Evolutionary conservation across 345 rosid species (phyloP).

Genomic region (Diplotaxis tenuifolia): DNA sequence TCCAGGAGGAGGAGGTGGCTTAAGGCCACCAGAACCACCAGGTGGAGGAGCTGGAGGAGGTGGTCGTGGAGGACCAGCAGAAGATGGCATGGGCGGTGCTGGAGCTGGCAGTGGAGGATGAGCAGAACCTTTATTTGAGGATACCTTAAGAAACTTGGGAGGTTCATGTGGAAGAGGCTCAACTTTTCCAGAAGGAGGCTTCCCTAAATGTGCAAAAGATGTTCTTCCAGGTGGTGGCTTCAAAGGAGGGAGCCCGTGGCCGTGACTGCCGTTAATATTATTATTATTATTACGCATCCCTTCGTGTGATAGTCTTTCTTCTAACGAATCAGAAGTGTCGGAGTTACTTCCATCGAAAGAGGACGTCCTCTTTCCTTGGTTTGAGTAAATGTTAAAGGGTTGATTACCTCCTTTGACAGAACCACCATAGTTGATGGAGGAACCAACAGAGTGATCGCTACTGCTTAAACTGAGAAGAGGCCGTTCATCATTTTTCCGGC

Average conservation of each 20-base stretch:
- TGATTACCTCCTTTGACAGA: neutral
- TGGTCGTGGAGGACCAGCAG: neutral
- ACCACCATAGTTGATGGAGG: neutral
- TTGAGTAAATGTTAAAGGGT: no score
- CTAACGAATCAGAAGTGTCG: neutral
- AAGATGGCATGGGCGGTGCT: neutral
- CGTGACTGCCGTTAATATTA: no score
- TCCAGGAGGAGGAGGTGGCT: neutral
- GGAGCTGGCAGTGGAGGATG: neutral
- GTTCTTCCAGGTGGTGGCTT: neutral
- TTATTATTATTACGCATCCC: neutral
- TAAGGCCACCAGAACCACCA: neutral
- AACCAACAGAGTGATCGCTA: neutral
- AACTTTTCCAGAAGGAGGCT: neutral
- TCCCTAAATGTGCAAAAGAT: neutral
- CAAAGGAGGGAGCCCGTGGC: neutral
- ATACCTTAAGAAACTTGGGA: neutral
- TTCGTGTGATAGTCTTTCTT: neutral
- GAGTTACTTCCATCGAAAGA: neutral
- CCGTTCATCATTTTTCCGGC: neutral
- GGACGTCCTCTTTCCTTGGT: no score
- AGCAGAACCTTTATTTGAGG: neutral
- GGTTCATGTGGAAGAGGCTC: neutral
- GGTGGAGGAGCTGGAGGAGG: conserved; percentile 2
- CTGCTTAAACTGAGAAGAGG: neutral